These are phyloP conservation scores for Kregervanrija fluxuum DNA, from an alignment of 805 yeast genomes.

Conservation along the genomic window DNA sequence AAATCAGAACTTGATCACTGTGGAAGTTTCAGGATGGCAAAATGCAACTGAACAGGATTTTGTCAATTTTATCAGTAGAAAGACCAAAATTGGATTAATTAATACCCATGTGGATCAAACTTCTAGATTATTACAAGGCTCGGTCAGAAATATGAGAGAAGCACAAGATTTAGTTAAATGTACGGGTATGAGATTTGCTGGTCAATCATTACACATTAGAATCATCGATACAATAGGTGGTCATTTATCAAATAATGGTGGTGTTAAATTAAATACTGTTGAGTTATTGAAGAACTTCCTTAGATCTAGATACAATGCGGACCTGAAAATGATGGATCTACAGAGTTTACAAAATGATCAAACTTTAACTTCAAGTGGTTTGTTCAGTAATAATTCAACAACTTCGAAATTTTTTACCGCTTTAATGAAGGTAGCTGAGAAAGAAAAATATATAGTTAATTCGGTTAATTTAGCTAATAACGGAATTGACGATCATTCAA, in stretches of 20 bases:
- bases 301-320: slow-evolving; percentile 58
- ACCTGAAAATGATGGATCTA: slow-evolving; percentile 60
- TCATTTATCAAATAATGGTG: slow-evolving; percentile 14
- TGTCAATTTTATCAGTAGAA: slow-evolving; percentile 61
- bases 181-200: slow-evolving; percentile 80
- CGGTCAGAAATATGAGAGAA: slow-evolving; percentile 46
- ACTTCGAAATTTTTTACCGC: slow-evolving; percentile 85
- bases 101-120: slow-evolving; percentile 46
- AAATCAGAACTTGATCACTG: slow-evolving; percentile 32
- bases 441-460: slow-evolving; percentile 45
- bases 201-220: slow-evolving; percentile 52
- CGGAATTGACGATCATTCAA: slow-evolving; percentile 51
- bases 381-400: slow-evolving; percentile 38
- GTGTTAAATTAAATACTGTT: slow-evolving; percentile 38
- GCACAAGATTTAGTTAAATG: slow-evolving; percentile 53
- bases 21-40: slow-evolving; percentile 76
- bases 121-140: slow-evolving; percentile 48
- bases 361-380: slow-evolving; percentile 49
- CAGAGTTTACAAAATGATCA: slow-evolving; percentile 58
- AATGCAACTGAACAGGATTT: slow-evolving; percentile 68
- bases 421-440: slow-evolving; percentile 69
- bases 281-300: slow-evolving; percentile 57
- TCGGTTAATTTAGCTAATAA: slow-evolving; percentile 68
- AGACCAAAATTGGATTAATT: slow-evolving; percentile 47
- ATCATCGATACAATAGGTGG: slow-evolving; percentile 22